phyloP scores from a whole-genome alignment of 495 filamentous ascomycete genomes.

The Penicillium dipodomyicola region DNA sequence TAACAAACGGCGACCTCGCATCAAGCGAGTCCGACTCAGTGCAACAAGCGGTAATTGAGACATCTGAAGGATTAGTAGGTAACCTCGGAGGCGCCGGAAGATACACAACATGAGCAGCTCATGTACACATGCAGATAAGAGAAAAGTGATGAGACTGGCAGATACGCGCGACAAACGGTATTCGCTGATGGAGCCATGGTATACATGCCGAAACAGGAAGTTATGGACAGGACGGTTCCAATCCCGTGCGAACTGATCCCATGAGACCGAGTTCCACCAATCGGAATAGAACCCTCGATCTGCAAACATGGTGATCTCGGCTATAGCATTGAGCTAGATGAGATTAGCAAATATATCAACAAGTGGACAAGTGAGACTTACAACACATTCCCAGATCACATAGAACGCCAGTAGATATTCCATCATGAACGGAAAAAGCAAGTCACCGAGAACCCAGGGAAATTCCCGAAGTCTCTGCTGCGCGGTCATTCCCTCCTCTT shows the following conservation, averaged over 20 bases:
- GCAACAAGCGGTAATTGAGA: constrained; percentile 51
- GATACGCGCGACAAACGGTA: constrained; percentile 64
- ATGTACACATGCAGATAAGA: constrained; percentile 66
- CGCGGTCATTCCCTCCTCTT: constrained; percentile 57
- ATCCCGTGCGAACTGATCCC: constrained; percentile 64
- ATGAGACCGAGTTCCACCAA: constrained; percentile 60
- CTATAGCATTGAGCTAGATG: constrained; percentile 62
- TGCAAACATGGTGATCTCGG: constrained; percentile 71
- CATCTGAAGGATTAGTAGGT: constrained; percentile 69
- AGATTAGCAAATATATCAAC: neutral
- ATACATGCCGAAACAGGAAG: constrained; percentile 72
- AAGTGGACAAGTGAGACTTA: constrained; percentile 12
- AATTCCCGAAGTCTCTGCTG: constrained; percentile 60
- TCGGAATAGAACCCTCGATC: constrained; percentile 74
- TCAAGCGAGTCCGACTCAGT: constrained; percentile 58
- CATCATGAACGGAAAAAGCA: constrained; percentile 73
- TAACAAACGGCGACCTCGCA: constrained; percentile 56
- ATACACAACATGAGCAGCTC: constrained; percentile 76
- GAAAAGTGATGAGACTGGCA: constrained; percentile 73
- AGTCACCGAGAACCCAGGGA: constrained; percentile 65
- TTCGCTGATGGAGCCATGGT: constrained; percentile 68
- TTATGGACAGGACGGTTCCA: constrained; percentile 73
- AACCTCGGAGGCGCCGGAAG: constrained; percentile 73
- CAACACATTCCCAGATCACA: constrained; percentile 75
- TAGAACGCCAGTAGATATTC: constrained; percentile 64